Evolutionary conservation across 345 rosid genomes (phyloP), one percentile per base, ranked within the genome.

Genomic region (Populus davidiana): DNA sequence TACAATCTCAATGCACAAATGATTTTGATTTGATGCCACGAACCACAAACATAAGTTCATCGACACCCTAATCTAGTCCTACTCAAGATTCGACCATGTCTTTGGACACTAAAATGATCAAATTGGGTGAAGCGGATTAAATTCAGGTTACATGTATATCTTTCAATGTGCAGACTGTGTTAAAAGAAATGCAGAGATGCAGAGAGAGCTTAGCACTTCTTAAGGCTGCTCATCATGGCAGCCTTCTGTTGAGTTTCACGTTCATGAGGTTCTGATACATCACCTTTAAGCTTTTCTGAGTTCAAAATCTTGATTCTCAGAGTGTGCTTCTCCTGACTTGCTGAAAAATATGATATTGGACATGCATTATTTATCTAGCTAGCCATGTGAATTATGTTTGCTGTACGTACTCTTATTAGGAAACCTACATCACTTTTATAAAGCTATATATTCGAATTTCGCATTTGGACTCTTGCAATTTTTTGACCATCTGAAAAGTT

Each of bases 11-110:
- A 59, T 61, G 43, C 38, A 5, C 78, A 63, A 75, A 78, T 69
- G 76, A 84, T 81, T 76, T 78, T 81, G 80, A 84, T 84, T 81
- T 79, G 79, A 79, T 73, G 69, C 50, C 79, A 31, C 72, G 63
- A 43, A 27, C 62, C 47, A 41, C 47, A 64, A 36, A n/a, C 5
- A 61, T 17, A 74, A 61, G 49, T 33, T 76, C 36, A 69, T 38
- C 35, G 7, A 47, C 14, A 23, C 31, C 18, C 14, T 56, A 21
- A 54, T 69, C 47, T 23, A 69, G 12, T 23, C 23, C 47, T 8
- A 17, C 10, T 16, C 8, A 66, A 6, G 25, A n/a, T 18, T 61
- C 67, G 50, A 56, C 38, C 50, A 56, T 23, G 47, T n/a, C n/a
- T 41, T 38, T 36, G 33, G 21, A 17, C 67, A 5, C 21, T 16